Percentiles rank a stretch among this genome's conserved stretches.
Evolutionary conservation across 169 alveolate species (phyloP).

Genomic region (Plasmodium reichenowi): DNA sequence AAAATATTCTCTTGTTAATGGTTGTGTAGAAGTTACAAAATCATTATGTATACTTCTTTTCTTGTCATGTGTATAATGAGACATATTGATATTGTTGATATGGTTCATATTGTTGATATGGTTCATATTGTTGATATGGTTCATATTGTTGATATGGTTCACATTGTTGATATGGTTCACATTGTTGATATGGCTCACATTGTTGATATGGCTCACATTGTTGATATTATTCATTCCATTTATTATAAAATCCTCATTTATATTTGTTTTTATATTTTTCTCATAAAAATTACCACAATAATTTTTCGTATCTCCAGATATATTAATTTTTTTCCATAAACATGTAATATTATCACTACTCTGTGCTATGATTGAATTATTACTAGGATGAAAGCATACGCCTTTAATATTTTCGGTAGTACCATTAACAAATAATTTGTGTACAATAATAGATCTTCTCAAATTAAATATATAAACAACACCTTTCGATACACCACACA

Average conservation of each 20-base stretch:
- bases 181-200: too few species aligned
- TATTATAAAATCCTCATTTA: too few species aligned
- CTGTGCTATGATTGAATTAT: conserved; percentile 48
- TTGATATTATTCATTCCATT: too few species aligned
- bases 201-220: too few species aligned
- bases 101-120: too few species aligned
- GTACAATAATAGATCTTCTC: conserved; percentile 21
- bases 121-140: too few species aligned
- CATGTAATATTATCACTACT: conserved; percentile 70
- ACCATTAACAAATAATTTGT: conserved; percentile 66
- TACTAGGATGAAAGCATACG: conserved; percentile 64
- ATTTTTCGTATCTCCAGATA: conserved; percentile 4
- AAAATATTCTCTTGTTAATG: conserved; percentile 31
- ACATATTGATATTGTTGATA: background rate
- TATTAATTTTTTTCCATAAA: conserved; percentile 50
- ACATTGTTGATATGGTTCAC: too few species aligned
- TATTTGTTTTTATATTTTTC: too few species aligned
- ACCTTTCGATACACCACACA: conserved; percentile 68
- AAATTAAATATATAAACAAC: conserved; percentile 48
- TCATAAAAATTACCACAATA: background rate
- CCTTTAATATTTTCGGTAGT: conserved; percentile 73
- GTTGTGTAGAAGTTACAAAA: background rate
- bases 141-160: too few species aligned
- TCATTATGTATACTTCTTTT: background rate
- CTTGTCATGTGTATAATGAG: too few species aligned